phyloP scores from a whole-genome alignment of 345 rosid genomes.

The Sisymbrium altissimum region DNA sequence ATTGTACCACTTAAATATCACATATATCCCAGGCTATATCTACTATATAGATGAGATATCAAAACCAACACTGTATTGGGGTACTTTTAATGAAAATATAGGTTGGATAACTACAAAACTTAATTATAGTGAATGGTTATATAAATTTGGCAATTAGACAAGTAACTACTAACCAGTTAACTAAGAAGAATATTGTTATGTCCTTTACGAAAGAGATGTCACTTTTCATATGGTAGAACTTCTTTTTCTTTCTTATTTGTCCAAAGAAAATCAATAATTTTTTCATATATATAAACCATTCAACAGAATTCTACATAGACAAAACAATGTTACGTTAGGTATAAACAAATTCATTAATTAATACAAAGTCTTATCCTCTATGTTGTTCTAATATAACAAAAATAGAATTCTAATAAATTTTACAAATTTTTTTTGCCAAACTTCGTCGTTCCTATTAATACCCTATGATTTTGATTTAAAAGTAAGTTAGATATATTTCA shows the following conservation, averaged over 20 bases:
- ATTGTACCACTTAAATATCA: conserved; percentile 5
- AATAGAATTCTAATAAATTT: not conserved
- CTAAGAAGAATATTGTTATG: not conserved
- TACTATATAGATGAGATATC: not conserved
- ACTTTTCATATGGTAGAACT: not conserved
- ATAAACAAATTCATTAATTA: not conserved
- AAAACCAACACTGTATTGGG: not conserved
- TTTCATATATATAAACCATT: not conserved
- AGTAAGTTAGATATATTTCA: not conserved
- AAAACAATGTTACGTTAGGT: not conserved
- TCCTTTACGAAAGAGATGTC: not conserved
- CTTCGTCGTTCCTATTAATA: not conserved
- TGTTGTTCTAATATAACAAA: not conserved
- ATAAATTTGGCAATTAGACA: not conserved
- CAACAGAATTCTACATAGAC: not conserved
- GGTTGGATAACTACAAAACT: not conserved
- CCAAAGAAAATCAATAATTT: not conserved
- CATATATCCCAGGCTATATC: not conserved
- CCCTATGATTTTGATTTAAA: not conserved
- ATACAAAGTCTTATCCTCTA: not conserved
- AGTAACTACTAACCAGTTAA: not conserved
- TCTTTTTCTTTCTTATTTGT: too few relatives aligned
- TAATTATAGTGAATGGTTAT: not conserved
- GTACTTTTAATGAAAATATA: not conserved
- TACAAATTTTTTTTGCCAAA: not conserved